A percentile compares a stretch with the other conserved stretches of the same genome.
Conservation (phyloP, 2,329 filamentous ascomycete genomes). For the Neoascochyta sp. region DNA sequence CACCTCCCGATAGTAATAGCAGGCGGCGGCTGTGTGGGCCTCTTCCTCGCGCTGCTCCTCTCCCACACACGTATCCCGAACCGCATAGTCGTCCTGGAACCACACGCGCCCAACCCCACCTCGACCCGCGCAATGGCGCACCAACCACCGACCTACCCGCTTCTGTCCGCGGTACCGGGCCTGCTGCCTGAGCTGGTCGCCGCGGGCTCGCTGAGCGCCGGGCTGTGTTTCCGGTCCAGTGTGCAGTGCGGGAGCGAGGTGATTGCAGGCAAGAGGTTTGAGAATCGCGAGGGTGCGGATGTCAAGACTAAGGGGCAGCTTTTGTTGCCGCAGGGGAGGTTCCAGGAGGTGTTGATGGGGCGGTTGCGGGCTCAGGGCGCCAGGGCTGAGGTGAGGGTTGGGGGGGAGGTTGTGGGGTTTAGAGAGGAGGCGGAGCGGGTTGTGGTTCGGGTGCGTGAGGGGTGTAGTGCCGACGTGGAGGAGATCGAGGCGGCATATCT, state of each 20-base stretch:
- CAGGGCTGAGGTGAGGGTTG: conserved; percentile 18
- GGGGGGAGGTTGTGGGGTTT: conserved; percentile 15
- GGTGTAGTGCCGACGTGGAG: no score
- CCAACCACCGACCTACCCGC: conserved; percentile 40
- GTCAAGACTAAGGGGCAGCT: conserved; percentile 24
- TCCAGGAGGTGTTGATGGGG: conserved; percentile 25
- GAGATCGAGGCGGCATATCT: conserved; percentile 24
- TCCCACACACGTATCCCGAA: conserved; percentile 32
- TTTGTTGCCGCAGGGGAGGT: conserved; percentile 30
- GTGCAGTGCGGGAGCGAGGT: conserved; percentile 20
- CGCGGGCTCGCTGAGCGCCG: conserved; percentile 19
- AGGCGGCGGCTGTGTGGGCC: conserved; percentile 42
- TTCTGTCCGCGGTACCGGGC: conserved; percentile 36
- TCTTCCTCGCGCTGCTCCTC: conserved; percentile 42
- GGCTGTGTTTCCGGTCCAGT: conserved; percentile 30
- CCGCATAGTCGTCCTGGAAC: conserved; percentile 35
- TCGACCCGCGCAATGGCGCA: conserved; percentile 44
- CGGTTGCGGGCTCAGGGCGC: conserved; percentile 9
- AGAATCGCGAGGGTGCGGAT: conserved; percentile 15
- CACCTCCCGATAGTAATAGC: conserved; percentile 34
- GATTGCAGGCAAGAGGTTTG: conserved; percentile 26
- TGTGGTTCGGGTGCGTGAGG: conserved; percentile 10
- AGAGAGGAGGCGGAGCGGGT: conserved; percentile 7
- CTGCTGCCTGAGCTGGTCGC: conserved; percentile 36
- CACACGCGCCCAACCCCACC: conserved; percentile 17